Conservation (phyloP, 2,329 filamentous ascomycete species). For the Colletotrichum costaricense region DNA sequence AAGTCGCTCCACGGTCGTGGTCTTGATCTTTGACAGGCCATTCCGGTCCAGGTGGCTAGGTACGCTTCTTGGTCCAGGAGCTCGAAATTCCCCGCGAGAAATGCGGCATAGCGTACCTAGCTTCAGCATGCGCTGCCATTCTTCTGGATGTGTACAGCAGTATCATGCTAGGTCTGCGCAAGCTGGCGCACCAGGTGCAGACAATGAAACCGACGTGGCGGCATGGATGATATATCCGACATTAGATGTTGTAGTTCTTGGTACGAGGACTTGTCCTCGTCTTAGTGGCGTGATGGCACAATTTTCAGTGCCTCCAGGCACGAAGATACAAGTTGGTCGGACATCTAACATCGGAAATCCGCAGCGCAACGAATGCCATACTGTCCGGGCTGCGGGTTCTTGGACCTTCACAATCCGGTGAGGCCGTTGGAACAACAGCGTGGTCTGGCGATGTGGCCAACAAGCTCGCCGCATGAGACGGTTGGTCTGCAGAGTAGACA, state of each 20-base stretch:
- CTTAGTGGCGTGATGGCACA: constrained; percentile 6
- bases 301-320: neutral
- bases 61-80: neutral
- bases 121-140: constrained; percentile 1
- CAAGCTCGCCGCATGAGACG: constrained; percentile 23
- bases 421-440: constrained; percentile 1
- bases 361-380: neutral
- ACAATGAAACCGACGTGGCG: constrained; percentile 9
- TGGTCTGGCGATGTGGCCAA: constrained; percentile 6
- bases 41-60: neutral
- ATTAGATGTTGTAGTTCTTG: neutral
- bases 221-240: constrained; percentile 11
- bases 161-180: neutral
- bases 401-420: neutral
- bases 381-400: constrained; percentile 14
- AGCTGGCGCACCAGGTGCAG: neutral
- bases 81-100: neutral
- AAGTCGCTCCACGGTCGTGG: neutral
- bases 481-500: constrained; percentile 20
- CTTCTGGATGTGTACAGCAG: neutral
- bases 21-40: neutral
- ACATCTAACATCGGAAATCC: neutral
- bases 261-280: constrained; percentile 1
- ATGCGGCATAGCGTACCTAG: neutral
- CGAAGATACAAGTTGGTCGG: neutral